Percentiles rank a stretch among this genome's conserved stretches.
These are phyloP conservation scores for Xylaria sp. DNA, from an alignment of 495 filamentous ascomycete species.

Conservation along the genomic window DNA sequence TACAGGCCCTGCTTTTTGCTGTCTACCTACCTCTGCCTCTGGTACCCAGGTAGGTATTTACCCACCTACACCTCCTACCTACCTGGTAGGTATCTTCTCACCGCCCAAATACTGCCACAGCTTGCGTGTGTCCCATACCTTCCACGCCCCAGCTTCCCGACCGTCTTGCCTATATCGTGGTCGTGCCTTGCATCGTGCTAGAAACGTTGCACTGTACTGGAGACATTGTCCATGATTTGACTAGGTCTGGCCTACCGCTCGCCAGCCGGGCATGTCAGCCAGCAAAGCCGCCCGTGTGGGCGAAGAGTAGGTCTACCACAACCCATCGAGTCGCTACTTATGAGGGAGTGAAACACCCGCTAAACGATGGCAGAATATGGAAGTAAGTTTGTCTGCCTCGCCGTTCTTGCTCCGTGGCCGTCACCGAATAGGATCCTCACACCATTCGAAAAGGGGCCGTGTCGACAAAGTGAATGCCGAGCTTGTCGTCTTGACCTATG, in stretches of 20 bases:
- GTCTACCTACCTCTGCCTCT: too few species aligned
- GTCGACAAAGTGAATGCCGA: slow-evolving; percentile 84
- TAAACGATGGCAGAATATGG: slow-evolving; percentile 75
- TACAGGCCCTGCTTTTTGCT: too few species aligned
- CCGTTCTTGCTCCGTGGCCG: background rate
- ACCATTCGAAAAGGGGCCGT: slow-evolving; percentile 58
- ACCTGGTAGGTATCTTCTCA: background rate
- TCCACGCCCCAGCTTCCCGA: background rate
- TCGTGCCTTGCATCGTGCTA: background rate
- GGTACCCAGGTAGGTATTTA: too few species aligned
- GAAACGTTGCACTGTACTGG: slow-evolving; percentile 1
- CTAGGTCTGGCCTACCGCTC: slow-evolving; percentile 29
- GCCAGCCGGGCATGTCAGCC: slow-evolving; percentile 69
- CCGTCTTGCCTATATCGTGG: background rate
- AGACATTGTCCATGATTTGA: slow-evolving; percentile 34
- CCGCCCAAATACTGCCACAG: slow-evolving; percentile 25
- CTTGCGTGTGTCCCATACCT: slow-evolving; percentile 2
- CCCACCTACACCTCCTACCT: background rate
- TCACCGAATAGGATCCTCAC: slow-evolving; percentile 18
- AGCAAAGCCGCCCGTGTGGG: slow-evolving; percentile 91
- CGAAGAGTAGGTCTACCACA: slow-evolving; percentile 82
- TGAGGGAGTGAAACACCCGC: slow-evolving; percentile 31
- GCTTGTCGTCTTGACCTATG: slow-evolving; percentile 95
- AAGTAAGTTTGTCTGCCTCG: slow-evolving; percentile 73
- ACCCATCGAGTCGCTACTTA: background rate